Evolutionary conservation across 345 rosid genomes (phyloP).

Genomic region (Cardiospermum halicacabum): DNA sequence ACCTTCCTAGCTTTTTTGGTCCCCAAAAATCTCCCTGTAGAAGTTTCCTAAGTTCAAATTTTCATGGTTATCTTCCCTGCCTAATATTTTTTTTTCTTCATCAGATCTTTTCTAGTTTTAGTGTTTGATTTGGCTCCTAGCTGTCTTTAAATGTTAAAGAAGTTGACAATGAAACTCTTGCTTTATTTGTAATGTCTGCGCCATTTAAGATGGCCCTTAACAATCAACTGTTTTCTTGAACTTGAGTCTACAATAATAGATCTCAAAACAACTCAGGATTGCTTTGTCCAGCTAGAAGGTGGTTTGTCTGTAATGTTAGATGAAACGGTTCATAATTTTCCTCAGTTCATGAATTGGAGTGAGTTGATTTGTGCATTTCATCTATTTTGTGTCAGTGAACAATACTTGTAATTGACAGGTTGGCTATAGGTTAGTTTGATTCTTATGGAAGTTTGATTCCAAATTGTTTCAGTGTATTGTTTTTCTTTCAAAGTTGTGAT

Average conservation of each 20-base stretch:
- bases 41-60: background rate
- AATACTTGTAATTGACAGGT: background rate
- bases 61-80: background rate
- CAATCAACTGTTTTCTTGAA: background rate
- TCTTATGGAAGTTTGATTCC: conserved; percentile 1
- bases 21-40: background rate
- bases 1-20: background rate
- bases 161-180: background rate
- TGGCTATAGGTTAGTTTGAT: background rate
- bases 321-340: background rate
- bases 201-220: background rate
- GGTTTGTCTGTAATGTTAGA: background rate
- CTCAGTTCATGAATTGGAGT: background rate
- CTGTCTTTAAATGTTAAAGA: background rate
- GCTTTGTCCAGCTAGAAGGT: background rate
- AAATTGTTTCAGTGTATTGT: conserved; percentile 3
- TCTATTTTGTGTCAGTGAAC: background rate
- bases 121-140: background rate
- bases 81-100: background rate
- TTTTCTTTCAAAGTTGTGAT: background rate
- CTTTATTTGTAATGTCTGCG: background rate
- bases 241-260: background rate
- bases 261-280: background rate
- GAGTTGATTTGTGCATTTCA: background rate
- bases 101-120: background rate